phyloP scores from a whole-genome alignment of 345 rosid species.

The Eucalyptus sideroxylon region DNA sequence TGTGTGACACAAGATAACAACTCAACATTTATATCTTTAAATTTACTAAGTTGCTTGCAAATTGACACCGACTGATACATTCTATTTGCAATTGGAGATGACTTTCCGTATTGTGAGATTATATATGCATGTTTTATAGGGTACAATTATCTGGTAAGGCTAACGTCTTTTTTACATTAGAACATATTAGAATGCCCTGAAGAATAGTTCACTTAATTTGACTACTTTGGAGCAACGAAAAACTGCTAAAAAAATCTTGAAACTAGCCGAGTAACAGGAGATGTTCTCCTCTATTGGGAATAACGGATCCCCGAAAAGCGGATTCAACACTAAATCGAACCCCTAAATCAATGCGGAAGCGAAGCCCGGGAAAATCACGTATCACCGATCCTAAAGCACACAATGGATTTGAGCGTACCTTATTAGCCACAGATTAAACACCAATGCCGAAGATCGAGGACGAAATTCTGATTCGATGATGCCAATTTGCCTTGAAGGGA shows the following conservation, averaged over 20 bases:
- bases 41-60: background rate
- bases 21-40: background rate
- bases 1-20: background rate
- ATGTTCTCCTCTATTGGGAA: background rate
- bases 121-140: background rate
- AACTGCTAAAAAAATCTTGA: background rate
- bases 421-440: too few species aligned
- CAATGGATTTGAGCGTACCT: too few species aligned
- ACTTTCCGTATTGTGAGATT: background rate
- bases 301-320: too few species aligned
- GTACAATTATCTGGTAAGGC: fast-evolving
- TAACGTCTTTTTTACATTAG: background rate
- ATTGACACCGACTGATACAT: background rate
- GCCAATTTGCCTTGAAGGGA: too few species aligned
- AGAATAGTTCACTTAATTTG: background rate
- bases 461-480: too few species aligned
- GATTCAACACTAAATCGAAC: too few species aligned
- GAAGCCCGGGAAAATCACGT: too few species aligned
- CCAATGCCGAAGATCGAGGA: too few species aligned
- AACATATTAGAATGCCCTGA: fast-evolving
- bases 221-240: background rate
- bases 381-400: too few species aligned
- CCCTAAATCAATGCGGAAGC: too few species aligned
- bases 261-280: background rate
- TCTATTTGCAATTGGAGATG: background rate